Conservation (phyloP, 2,329 filamentous ascomycete species). For the Claviceps monticola region DNA sequence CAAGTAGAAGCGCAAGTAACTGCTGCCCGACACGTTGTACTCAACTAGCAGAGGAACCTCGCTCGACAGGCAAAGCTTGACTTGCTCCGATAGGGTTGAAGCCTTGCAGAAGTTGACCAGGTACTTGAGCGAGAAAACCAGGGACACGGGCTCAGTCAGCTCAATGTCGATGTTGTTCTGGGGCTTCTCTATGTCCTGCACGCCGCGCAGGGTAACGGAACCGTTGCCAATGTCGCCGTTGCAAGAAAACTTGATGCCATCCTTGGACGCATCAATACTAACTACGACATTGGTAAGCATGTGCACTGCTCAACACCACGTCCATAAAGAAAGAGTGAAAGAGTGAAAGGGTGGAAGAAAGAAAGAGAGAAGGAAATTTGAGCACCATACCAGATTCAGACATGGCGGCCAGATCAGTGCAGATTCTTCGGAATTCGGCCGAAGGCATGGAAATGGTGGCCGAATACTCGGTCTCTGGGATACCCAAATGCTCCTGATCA, state of each 20-base stretch:
- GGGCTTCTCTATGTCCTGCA: constrained; percentile 81
- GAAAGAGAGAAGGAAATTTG: not conserved
- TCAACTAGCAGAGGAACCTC: constrained; percentile 95
- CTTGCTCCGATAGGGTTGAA: constrained; percentile 61
- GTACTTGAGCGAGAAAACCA: constrained; percentile 98
- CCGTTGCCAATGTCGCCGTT: constrained; percentile 93
- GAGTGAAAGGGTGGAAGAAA: not conserved
- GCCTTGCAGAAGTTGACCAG: constrained; percentile 99
- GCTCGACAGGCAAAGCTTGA: constrained; percentile 88
- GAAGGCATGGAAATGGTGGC: constrained; percentile 83
- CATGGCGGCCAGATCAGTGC: constrained; percentile 77
- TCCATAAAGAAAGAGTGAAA: not conserved
- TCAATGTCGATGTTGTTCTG: constrained; percentile 77
- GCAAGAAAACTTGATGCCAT: constrained; percentile 91
- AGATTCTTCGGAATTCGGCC: constrained; percentile 86
- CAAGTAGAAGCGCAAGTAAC: constrained; percentile 92
- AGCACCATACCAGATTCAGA: constrained; percentile 71
- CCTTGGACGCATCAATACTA: constrained; percentile 89
- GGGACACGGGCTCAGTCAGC: constrained; percentile 77
- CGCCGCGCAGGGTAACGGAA: constrained; percentile 78
- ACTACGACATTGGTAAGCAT: constrained; percentile 37
- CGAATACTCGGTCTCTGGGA: constrained; percentile 97
- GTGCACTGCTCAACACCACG: not conserved
- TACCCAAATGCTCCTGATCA: constrained; percentile 97
- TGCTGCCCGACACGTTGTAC: constrained; percentile 68